Conservation (phyloP, 768 basidiomycete species). For the Mycena maculata region DNA sequence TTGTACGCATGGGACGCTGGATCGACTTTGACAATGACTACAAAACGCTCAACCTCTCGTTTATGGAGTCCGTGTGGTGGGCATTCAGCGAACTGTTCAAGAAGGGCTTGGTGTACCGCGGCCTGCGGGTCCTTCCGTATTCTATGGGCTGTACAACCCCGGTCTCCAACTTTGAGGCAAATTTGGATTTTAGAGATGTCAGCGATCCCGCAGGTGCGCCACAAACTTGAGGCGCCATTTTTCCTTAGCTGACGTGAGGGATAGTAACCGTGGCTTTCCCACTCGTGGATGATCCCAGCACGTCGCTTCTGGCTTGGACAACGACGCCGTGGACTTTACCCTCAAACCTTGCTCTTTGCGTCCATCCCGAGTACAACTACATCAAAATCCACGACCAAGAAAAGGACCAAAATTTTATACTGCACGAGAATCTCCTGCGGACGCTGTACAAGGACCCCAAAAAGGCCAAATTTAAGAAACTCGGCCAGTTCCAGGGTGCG, state of each 20-base stretch:
- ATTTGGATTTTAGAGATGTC: constrained; percentile 90
- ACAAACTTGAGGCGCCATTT: neutral
- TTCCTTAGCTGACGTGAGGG: neutral
- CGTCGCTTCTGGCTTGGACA: constrained; percentile 95
- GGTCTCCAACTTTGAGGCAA: constrained; percentile 97
- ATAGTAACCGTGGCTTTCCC: constrained; percentile 93
- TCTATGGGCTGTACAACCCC: constrained; percentile 97
- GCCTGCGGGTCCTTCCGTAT: constrained; percentile 97
- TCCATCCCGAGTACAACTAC: constrained; percentile 95
- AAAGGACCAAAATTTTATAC: constrained; percentile 87
- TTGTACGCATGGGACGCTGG: constrained; percentile 99
- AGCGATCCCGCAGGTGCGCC: constrained; percentile 88
- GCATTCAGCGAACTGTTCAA: constrained; percentile 95
- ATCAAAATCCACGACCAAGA: constrained; percentile 96
- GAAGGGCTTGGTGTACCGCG: constrained; percentile 92
- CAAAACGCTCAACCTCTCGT: constrained; percentile 92
- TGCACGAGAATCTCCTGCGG: constrained; percentile 87
- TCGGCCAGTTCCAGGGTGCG: constrained; percentile 86
- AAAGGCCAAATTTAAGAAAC: constrained; percentile 94
- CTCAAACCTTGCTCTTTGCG: constrained; percentile 94
- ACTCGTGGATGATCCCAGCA: constrained; percentile 91
- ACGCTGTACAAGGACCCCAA: constrained; percentile 97
- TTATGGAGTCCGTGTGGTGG: constrained; percentile 99
- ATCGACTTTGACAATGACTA: constrained; percentile 99
- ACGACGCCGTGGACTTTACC: constrained; percentile 99